These are phyloP conservation scores for Patellaria atrata DNA, from an alignment of 495 filamentous ascomycete species.

Conservation along the genomic window DNA sequence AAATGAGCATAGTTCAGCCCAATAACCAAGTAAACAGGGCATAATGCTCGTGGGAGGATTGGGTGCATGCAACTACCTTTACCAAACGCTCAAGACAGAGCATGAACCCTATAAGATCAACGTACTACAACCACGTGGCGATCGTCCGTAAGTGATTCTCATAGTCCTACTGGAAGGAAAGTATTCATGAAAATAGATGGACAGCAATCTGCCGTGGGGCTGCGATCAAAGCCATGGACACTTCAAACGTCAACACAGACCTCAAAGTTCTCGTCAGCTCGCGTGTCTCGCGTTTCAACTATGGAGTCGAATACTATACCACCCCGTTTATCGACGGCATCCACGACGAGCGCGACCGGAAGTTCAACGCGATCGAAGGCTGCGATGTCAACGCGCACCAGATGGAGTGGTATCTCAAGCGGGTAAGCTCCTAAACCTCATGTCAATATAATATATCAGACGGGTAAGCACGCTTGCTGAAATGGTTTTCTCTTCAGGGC, in stretches of 20 bases:
- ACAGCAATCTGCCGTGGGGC: slow-evolving; percentile 15
- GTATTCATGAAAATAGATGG: slow-evolving; percentile 5
- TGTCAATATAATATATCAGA: no score
- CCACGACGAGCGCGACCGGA: no score
- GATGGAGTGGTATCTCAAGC: no score
- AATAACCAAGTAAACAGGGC: not conserved
- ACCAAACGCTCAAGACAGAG: slow-evolving; percentile 2
- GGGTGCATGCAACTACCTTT: slow-evolving; percentile 5
- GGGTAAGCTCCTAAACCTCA: no score
- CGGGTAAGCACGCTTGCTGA: no score
- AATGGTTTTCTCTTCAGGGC: no score
- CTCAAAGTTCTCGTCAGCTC: slow-evolving; percentile 1
- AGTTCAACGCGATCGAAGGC: no score
- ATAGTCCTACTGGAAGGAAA: not conserved
- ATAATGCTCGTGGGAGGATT: slow-evolving; percentile 12
- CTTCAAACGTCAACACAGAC: not conserved
- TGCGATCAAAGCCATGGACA: slow-evolving; percentile 10
- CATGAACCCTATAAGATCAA: not conserved
- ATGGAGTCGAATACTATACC: slow-evolving; percentile 8
- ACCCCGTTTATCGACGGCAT: no score
- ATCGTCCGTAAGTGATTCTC: slow-evolving; percentile 2
- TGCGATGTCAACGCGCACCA: no score
- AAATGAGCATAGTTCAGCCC: not conserved
- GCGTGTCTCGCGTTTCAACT: slow-evolving; percentile 7
- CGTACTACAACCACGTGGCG: slow-evolving; percentile 1